These are phyloP conservation scores for Casuarina glauca DNA, from an alignment of 306 rosid species.

Conservation along the genomic window DNA sequence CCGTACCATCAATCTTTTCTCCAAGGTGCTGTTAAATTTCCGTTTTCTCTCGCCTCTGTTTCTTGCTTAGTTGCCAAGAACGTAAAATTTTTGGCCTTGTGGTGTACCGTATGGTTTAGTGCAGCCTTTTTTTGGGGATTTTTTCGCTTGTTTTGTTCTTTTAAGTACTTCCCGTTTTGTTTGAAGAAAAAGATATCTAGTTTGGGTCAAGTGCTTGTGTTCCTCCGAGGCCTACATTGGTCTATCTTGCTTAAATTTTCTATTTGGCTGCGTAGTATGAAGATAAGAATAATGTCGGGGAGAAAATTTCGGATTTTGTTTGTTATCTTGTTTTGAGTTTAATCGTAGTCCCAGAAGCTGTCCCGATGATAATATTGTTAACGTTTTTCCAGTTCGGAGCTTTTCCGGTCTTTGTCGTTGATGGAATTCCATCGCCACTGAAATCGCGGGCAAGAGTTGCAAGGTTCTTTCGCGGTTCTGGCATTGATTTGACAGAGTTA, in stretches of 20 bases:
- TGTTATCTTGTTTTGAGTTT: neutral
- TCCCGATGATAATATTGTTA: conserved; percentile 20
- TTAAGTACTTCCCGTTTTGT: neutral
- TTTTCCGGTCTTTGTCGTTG: conserved; percentile 74
- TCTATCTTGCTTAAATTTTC: neutral
- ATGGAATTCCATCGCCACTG: conserved; percentile 78
- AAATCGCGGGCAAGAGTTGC: conserved; percentile 73
- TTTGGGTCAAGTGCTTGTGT: neutral
- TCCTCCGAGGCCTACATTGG: neutral
- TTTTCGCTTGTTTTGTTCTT: neutral
- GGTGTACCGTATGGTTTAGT: neutral
- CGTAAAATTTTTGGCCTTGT: neutral
- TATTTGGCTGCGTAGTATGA: neutral
- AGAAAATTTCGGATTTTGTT: neutral
- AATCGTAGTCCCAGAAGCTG: neutral
- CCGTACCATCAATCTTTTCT: conserved; percentile 76
- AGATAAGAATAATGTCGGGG: neutral
- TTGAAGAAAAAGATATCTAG: neutral
- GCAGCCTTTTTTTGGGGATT: neutral
- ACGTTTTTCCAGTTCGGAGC: conserved; percentile 78
- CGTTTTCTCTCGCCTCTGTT: neutral
- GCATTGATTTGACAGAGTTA: conserved; percentile 56
- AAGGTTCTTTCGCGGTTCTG: conserved; percentile 63
- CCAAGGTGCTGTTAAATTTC: conserved; percentile 51
- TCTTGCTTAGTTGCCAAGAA: conserved; percentile 12